Evolutionary conservation across 2,329 filamentous ascomycete genomes (phyloP), one percentile per base, ranked within the genome.

Genomic region (Claviceps pusilla): DNA sequence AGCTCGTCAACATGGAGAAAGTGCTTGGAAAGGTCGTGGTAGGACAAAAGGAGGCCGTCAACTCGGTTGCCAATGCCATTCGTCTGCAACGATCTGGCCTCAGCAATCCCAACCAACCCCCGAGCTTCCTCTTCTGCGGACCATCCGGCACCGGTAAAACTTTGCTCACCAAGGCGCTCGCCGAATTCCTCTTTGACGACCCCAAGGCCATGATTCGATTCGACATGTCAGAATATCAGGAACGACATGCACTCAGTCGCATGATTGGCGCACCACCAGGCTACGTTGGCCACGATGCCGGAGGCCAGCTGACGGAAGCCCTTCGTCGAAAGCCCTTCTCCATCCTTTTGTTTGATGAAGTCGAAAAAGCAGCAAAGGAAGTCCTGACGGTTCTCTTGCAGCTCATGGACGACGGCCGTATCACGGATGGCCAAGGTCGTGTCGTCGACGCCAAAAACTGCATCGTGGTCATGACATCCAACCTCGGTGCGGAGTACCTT

Each of bases 221-320:
- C 73, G 93, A 98, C 68, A 98, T 98, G 93, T 97, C 91, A 5
- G 93, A 98, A 71, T 98, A 98, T 70, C 94, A 98, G 70, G 93
- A 98, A 71, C 85, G 91, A 5, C 93, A 98, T 68, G 86, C 91
- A 0, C 80, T 98, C 14, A 95, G 89, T 67, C 83, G 93, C 57
- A 96, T 98, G 89, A 98, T 98, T 62, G 93, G 93, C 67, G 90
- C 93, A 24, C 93, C 93, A 24, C 93, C 93, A 4, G 93, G 93
- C 59, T 98, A 98, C 61, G 90, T 98, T 56, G 93, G 93, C 16
- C 91, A 98, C 67, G 93, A 98, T 65, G 83, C 93, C 37, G 93
- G 93, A 62, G 93, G 93, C 53, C 93, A 98, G 68, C 80, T 98
- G 53, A 98, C 93, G 0, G 93, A 98, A 73, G 87, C 87, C 31